Percentiles rank a stretch among this genome's conserved stretches.
Evolutionary conservation across 371 early-diverging fungal genomes (phyloP).

Genomic region (Lichtheimia hyalospora): DNA sequence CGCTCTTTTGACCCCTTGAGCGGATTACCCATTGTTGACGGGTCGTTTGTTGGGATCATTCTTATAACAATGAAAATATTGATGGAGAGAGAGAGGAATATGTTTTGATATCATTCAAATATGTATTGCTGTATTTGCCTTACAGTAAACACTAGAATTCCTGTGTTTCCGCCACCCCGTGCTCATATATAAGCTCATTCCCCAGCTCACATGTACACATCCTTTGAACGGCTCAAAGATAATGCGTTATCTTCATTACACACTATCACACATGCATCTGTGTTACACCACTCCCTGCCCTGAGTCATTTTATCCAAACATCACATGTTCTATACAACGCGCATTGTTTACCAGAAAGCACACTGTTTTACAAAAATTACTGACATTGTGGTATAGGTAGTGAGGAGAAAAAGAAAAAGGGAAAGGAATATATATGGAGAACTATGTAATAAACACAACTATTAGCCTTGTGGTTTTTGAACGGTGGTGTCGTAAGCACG

Average conservation of each 20-base stretch:
- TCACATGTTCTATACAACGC: background rate
- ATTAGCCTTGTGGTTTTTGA: conserved; percentile 82
- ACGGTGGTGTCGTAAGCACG: conserved; percentile 96
- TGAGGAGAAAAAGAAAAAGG: background rate
- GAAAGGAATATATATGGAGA: background rate
- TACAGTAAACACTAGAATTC: no score
- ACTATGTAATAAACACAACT: background rate
- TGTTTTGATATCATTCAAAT: no score
- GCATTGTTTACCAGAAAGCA: background rate
- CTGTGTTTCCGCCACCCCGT: no score
- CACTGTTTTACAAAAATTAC: conserved; percentile 3
- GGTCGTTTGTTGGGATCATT: no score
- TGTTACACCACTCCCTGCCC: no score
- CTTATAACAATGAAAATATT: no score
- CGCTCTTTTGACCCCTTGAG: no score
- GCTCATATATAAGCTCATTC: background rate
- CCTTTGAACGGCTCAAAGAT: background rate
- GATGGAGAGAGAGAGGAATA: no score
- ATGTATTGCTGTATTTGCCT: no score
- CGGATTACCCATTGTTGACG: no score
- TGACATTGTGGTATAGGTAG: conserved; percentile 2
- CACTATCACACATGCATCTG: background rate
- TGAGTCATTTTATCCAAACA: no score
- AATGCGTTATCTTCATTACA: background rate
- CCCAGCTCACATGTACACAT: background rate